Conservation (phyloP, 2,329 filamentous ascomycete genomes). For the Cylindrodendrum hubeiense region DNA sequence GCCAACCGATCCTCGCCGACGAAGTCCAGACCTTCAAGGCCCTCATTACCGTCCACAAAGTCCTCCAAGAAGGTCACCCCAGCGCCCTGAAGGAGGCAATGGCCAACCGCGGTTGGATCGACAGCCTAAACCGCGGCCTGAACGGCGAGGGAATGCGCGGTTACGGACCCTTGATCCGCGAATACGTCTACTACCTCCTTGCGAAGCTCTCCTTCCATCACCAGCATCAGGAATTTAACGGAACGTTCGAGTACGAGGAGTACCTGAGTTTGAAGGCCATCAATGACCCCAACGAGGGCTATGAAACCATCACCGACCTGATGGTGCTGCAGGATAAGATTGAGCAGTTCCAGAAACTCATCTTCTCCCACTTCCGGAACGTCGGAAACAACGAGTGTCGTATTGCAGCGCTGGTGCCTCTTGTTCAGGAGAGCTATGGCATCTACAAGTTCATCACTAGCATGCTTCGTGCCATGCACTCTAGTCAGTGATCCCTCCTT, state of each 20-base stretch:
- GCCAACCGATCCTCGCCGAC: slow-evolving; percentile 97
- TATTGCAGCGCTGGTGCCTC: slow-evolving; percentile 91
- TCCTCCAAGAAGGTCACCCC: slow-evolving; percentile 96
- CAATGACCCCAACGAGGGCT: slow-evolving; percentile 98
- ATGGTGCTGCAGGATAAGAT: slow-evolving; percentile 99
- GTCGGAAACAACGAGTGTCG: slow-evolving; percentile 96
- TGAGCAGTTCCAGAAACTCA: slow-evolving; percentile 97
- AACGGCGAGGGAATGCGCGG: slow-evolving; percentile 87
- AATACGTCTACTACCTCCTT: slow-evolving; percentile 96
- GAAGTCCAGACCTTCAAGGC: slow-evolving; percentile 99
- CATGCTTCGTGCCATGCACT: slow-evolving; percentile 99
- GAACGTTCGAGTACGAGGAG: slow-evolving; percentile 98
- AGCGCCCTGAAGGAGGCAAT: slow-evolving; percentile 89
- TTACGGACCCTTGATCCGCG: slow-evolving; percentile 91
- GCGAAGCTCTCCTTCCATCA: slow-evolving; percentile 97
- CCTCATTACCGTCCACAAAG: slow-evolving; percentile 96
- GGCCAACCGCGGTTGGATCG: slow-evolving; percentile 89
- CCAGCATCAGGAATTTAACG: slow-evolving; percentile 97
- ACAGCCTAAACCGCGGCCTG: slow-evolving; percentile 88
- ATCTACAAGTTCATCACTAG: slow-evolving; percentile 99
- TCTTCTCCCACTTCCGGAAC: slow-evolving; percentile 95
- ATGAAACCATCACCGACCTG: slow-evolving; percentile 95
- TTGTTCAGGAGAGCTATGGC: slow-evolving; percentile 98
- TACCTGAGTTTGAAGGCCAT: slow-evolving; percentile 98
- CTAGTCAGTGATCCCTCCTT: slow-evolving; percentile 68